Base-by-base conservation (phyloP, 2,329 filamentous ascomycete species). In the Aspergillus pseudotamarii region DNA sequence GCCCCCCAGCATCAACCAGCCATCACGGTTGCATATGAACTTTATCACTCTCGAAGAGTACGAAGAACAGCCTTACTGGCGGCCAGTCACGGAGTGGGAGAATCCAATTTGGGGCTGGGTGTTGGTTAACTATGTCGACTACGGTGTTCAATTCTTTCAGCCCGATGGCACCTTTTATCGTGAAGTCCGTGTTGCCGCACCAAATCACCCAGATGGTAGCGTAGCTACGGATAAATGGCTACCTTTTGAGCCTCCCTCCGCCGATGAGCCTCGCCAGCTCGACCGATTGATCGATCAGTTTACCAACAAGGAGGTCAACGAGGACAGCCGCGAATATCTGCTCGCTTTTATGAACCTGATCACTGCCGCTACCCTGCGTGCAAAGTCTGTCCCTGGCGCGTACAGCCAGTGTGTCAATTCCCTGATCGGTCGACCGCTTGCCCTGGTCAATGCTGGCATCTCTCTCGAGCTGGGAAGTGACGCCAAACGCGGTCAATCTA, bases 391-490 rank as follows among this genome's bases (percentile, higher is more conserved):
- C 0, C 74, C 75, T 10, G 58, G 36, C 12, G 53, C 64, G 2
- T 76, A 76, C 53, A 61, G 69, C 2, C 58, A 62, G 14, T 74
- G 58, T 61, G 32, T 66, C 4, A 72, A 68, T 43, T 57, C 71
- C 4, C 46, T 77, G 3, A 60, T 79, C 19, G 77, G 77, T 3
- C 69, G 69, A 34, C 77, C 77, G 0, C 62, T 79, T 1, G 76
- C 76, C 1, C 65, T 78, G 3, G 69, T 72, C 16, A 72, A 75
- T 41, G 65, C 70, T 4, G 76, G 72, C 2, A 73, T 61, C 60
- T 69, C 65, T 6, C 63, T 78, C 0, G 75, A 79, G 58, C 63
- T 78, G 1, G 66, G 66, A 2, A 46, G 26, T 5, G 56, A 64
- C 1, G 55, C 62, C 10, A 26, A 63, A 34, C 32, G 32, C 14